Evolutionary conservation across 2,329 filamentous ascomycete genomes (phyloP), one percentile per base, ranked within the genome.

Genomic region (Pseudocercospora ulei): DNA sequence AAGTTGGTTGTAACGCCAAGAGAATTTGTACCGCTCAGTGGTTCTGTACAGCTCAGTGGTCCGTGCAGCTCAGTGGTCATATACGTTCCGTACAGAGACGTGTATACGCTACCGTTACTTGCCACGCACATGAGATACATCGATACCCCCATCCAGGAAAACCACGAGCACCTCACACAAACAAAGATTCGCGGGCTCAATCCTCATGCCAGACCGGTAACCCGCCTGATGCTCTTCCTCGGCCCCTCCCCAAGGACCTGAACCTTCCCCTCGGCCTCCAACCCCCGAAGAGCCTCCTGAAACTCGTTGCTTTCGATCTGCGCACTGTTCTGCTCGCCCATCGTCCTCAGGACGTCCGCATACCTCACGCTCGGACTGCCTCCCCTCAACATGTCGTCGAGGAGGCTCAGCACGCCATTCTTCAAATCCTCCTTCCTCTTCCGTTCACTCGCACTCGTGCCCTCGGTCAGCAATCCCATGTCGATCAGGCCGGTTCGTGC

Each of bases 391-490:
- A 93, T 72, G 52, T 94, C 86, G 57, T 96, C 88, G 7, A 98
- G 62, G 12, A 86, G 66, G 20, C 66, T 67, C 20, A 93, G 60
- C 0, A 93, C 70, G 0, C 81, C 86, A 40, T 73, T 75, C 70
- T 92, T 93, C 55, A 98, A 66, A 59, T 95, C 87, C 24, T 81
- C 78, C 58, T 79, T 82, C 48, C 84, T 71, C 58, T 83, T 78
- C 35, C 90, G 72, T 61, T 96, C 90, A n/a, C 78, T 78, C 0
- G 85, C 78, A 52, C 81, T 86, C 2, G 84, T 92, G n/a, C 90
- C 90, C 58, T 96, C 90, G 0, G 87, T 95, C 47, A 98, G 69
- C 33, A 98, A 69, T 39, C 82, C 82, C 90, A 98, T 96, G 59
- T 98, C 90, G 56, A 98, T 96, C 41, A 94, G 72, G 39, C 90